Percentiles rank a stretch among this genome's conserved stretches.
Conservation (phyloP, 345 rosid genomes). For the Corymbia maculata region DNA sequence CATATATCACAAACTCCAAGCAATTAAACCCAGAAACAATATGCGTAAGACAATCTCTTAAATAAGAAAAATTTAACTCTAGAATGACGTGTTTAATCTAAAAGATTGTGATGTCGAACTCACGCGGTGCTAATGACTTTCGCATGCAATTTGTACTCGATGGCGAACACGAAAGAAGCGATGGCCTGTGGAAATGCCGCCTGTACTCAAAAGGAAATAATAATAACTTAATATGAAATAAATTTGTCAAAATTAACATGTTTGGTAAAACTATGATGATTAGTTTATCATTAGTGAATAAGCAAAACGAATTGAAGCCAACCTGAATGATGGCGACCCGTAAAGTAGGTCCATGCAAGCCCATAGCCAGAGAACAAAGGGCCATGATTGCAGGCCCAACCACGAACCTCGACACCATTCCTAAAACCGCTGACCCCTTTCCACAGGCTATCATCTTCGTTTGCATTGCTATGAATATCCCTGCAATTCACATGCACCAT, state of each 20-base stretch:
- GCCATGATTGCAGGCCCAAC: slow-evolving; percentile 32
- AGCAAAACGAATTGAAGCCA: neutral
- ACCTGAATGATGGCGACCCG: slow-evolving; percentile 34
- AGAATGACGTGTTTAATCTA: neutral
- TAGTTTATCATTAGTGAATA: neutral
- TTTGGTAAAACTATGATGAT: neutral
- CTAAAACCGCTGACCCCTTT: slow-evolving; percentile 26
- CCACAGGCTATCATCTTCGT: slow-evolving; percentile 66
- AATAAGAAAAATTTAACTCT: neutral
- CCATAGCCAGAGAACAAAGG: slow-evolving; percentile 22
- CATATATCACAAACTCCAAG: neutral
- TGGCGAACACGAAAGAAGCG: slow-evolving; percentile 30
- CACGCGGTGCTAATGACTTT: slow-evolving; percentile 22
- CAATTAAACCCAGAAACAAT: neutral
- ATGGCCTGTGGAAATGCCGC: slow-evolving; percentile 36
- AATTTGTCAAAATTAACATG: neutral
- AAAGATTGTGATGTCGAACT: neutral
- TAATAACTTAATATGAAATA: neutral
- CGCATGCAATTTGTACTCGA: slow-evolving; percentile 31
- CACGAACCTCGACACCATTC: slow-evolving; percentile 20
- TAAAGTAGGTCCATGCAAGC: slow-evolving; percentile 24
- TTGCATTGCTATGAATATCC: slow-evolving; percentile 79
- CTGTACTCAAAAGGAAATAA: neutral
- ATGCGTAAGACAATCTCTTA: neutral
- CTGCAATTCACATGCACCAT: slow-evolving; percentile 16